A percentile compares a stretch with the other conserved stretches of the same genome.
Evolutionary conservation across 495 filamentous ascomycete genomes (phyloP).

Genomic region (Alectoria sarmentosa): DNA sequence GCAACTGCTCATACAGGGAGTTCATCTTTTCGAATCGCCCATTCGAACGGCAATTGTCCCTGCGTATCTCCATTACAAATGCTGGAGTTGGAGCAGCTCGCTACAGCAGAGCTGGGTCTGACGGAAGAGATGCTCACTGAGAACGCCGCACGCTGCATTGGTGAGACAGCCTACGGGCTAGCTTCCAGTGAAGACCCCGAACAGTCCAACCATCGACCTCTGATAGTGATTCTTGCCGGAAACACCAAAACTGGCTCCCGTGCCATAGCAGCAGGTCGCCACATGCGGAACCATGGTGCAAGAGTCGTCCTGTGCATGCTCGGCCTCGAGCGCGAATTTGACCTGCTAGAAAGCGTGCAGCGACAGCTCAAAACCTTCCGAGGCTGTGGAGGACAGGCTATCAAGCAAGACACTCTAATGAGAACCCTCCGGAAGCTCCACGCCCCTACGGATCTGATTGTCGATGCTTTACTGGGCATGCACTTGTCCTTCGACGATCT

Average conservation of each 20-base stretch:
- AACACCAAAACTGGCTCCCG: slow-evolving; percentile 81
- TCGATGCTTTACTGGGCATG: slow-evolving; percentile 83
- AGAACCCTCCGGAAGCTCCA: slow-evolving; percentile 56
- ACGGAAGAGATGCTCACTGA: slow-evolving; percentile 87
- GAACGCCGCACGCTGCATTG: slow-evolving; percentile 82
- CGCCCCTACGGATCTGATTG: slow-evolving; percentile 62
- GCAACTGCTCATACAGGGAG: slow-evolving; percentile 26
- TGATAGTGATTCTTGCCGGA: slow-evolving; percentile 76
- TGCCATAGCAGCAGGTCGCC: slow-evolving; percentile 77
- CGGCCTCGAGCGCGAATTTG: slow-evolving; percentile 65
- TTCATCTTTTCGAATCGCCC: slow-evolving; percentile 42
- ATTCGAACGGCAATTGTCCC: slow-evolving; percentile 66
- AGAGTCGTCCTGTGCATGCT: slow-evolving; percentile 78
- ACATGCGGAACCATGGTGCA: slow-evolving; percentile 72
- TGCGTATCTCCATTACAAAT: slow-evolving; percentile 78
- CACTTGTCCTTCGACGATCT: slow-evolving; percentile 80
- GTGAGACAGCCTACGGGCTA: slow-evolving; percentile 66
- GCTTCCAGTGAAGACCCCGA: slow-evolving; percentile 29
- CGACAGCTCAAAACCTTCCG: slow-evolving; percentile 71
- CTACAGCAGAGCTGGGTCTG: slow-evolving; percentile 73
- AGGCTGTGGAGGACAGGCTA: slow-evolving; percentile 65
- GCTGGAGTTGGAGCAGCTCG: slow-evolving; percentile 83
- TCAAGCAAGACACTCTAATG: slow-evolving; percentile 50
- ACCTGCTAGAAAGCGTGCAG: slow-evolving; percentile 64
- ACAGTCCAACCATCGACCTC: slow-evolving; percentile 39